These are phyloP conservation scores for Alternaria arborescens DNA, from an alignment of 2,329 filamentous ascomycete genomes.

Conservation along the genomic window DNA sequence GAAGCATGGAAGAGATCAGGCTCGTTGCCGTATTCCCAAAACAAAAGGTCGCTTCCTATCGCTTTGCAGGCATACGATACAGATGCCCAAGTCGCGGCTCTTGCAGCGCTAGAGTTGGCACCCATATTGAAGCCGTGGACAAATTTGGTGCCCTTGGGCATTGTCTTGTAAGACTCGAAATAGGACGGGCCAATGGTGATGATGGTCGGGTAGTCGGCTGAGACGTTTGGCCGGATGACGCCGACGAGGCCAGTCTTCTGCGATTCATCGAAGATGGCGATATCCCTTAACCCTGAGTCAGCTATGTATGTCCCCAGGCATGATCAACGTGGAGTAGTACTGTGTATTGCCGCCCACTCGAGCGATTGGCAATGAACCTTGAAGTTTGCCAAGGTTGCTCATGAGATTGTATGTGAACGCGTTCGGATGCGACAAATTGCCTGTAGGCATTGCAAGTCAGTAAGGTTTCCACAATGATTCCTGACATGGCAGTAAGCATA, in stretches of 20 bases:
- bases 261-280: slow-evolving; percentile 10
- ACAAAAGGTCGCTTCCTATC: slow-evolving; percentile 60
- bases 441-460: slow-evolving; percentile 19
- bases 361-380: slow-evolving; percentile 66
- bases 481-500: neutral
- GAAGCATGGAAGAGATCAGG: slow-evolving; percentile 65
- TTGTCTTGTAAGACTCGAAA: slow-evolving; percentile 68
- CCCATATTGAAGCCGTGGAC: slow-evolving; percentile 69
- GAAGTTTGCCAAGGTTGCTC: slow-evolving; percentile 63
- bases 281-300: neutral
- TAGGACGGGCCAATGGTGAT: slow-evolving; percentile 68
- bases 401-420: slow-evolving; percentile 67
- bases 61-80: slow-evolving; percentile 66
- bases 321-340: slow-evolving; percentile 54
- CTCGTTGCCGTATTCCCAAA: slow-evolving; percentile 72
- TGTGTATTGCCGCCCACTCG: slow-evolving; percentile 71
- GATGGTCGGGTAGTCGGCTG: slow-evolving; percentile 67
- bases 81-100: slow-evolving; percentile 60
- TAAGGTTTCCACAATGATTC: neutral
- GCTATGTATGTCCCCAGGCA: too few species aligned
- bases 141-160: slow-evolving; percentile 62
- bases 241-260: slow-evolving; percentile 54
- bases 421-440: slow-evolving; percentile 65
- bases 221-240: slow-evolving; percentile 59
- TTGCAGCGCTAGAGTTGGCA: slow-evolving; percentile 57